Evolutionary conservation across 1,284 basidiomycete species (phyloP), one percentile per base, ranked within the genome.

Genomic region (Lignosus rhinocerotis): DNA sequence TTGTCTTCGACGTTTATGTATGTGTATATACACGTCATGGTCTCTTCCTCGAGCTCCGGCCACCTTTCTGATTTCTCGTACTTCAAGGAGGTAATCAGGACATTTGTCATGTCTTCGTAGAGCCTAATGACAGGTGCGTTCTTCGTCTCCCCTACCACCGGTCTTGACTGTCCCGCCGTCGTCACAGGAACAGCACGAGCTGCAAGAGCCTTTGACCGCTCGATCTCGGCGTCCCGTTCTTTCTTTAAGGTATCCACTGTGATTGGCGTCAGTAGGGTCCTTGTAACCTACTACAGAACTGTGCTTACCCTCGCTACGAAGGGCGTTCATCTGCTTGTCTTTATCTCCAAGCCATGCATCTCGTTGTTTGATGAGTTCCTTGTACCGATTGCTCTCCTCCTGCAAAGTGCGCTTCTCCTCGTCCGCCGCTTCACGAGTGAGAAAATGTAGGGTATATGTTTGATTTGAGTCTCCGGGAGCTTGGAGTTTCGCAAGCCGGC

Each of bases 381-480:
- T 81, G 66, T 80, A 76, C 14, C 73, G 71, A 21, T 67, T 70
- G 30, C 85, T 69, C 56, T 87, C 82, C 50, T 79, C 73, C 57
- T 85, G 79, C 32, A 83, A 69, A 1, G 61, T 72, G 52, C 78
- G 79, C 64, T 84, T 83, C 73, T 90, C 88, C 59, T 84, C 82
- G 55, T 91, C 85, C 7, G 85, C 88, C 4, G 82, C 82, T 62
- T 90, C 88, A 51, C 87, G 82, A 7, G 88, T 89, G 14, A 92
- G 72, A 58, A 92, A 80, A 61, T 87, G 84, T 32, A 88, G 74
- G 7, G 78, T 45, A 73, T 76, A 31, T 4, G 67, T 57, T 42
- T 66, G 59, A 21, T 50, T 81, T 1, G 79, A 72, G 46, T 74
- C 74, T 33, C 82, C 74, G 21, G 87, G 72, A 2, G 83, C 80